Percentiles rank a stretch among this genome's conserved stretches.
phyloP scores from a whole-genome alignment of 305 asterid genomes.

The Caryopteris hybrid region DNA sequence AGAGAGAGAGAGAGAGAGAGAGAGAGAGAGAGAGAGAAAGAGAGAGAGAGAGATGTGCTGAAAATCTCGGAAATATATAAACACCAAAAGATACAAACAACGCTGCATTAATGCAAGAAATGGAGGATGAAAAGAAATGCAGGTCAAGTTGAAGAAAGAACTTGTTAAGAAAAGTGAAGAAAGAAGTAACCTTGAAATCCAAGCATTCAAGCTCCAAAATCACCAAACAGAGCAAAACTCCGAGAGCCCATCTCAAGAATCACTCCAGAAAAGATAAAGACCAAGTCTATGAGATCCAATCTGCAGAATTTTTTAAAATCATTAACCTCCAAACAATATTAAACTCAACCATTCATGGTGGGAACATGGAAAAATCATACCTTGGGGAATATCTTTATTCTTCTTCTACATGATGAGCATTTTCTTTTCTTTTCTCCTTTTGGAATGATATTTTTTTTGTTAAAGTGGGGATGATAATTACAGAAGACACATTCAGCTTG shows the following conservation, averaged over 20 bases:
- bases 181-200: slow-evolving; percentile 15
- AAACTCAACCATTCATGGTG: slow-evolving; percentile 17
- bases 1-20: no score
- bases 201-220: slow-evolving; percentile 18
- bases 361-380: slow-evolving; percentile 23
- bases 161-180: neutral
- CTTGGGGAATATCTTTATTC: slow-evolving; percentile 6
- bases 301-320: slow-evolving; percentile 27
- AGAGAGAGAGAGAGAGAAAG: no score
- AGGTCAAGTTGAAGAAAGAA: slow-evolving; percentile 8
- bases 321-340: slow-evolving; percentile 14
- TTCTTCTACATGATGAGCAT: slow-evolving; percentile 18
- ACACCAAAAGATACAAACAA: slow-evolving; percentile 4
- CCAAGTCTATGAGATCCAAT: slow-evolving; percentile 30
- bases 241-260: slow-evolving; percentile 21
- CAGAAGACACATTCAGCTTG: slow-evolving; percentile 14
- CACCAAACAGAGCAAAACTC: neutral
- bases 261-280: slow-evolving; percentile 4
- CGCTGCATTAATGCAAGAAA: slow-evolving; percentile 13
- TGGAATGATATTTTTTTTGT: slow-evolving; percentile 8
- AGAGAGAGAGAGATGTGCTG: no score
- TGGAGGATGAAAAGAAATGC: no score
- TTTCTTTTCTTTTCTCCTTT: slow-evolving; percentile 7
- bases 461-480: slow-evolving; percentile 22
- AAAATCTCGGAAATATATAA: neutral